Conservation (phyloP, 371 early-diverging fungal genomes). For the Mucor irregularis region DNA sequence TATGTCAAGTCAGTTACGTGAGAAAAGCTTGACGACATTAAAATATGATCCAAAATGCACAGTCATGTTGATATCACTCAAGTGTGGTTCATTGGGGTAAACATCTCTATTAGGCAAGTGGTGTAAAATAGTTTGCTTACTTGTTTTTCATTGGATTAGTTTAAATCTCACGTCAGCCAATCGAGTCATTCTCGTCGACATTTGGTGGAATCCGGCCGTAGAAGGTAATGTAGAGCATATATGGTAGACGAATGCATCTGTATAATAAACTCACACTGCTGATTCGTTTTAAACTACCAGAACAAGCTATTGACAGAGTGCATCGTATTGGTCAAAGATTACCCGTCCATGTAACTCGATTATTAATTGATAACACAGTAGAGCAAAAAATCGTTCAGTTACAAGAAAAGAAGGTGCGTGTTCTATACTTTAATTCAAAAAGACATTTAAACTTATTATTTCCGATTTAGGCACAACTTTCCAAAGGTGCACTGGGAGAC, state of each 20-base stretch:
- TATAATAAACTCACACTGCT: too few relatives aligned
- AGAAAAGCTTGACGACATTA: conserved; percentile 50
- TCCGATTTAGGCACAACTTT: conserved; percentile 31
- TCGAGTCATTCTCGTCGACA: conserved; percentile 74
- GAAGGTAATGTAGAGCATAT: conserved; percentile 57
- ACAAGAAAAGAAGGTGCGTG: conserved; percentile 55
- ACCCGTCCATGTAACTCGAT: conserved; percentile 59
- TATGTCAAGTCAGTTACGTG: conserved; percentile 43
- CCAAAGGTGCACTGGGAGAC: conserved; percentile 49
- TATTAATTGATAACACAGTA: conserved; percentile 58
- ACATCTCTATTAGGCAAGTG: conserved; percentile 5
- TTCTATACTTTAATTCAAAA: too few relatives aligned
- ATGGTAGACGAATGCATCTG: too few relatives aligned
- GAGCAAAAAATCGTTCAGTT: conserved; percentile 64
- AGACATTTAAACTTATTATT: not conserved
- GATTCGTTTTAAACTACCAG: conserved; percentile 24
- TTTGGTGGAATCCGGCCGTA: conserved; percentile 90
- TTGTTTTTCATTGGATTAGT: conserved; percentile 30
- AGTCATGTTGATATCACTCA: conserved; percentile 69
- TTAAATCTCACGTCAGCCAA: conserved; percentile 76
- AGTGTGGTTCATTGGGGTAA: conserved; percentile 73
- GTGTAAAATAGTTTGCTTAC: not conserved
- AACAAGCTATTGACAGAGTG: conserved; percentile 88
- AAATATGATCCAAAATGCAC: conserved; percentile 52
- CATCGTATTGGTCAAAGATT: conserved; percentile 82